phyloP scores from a whole-genome alignment of 2,329 filamentous ascomycete species.

The Fusarium coicis region DNA sequence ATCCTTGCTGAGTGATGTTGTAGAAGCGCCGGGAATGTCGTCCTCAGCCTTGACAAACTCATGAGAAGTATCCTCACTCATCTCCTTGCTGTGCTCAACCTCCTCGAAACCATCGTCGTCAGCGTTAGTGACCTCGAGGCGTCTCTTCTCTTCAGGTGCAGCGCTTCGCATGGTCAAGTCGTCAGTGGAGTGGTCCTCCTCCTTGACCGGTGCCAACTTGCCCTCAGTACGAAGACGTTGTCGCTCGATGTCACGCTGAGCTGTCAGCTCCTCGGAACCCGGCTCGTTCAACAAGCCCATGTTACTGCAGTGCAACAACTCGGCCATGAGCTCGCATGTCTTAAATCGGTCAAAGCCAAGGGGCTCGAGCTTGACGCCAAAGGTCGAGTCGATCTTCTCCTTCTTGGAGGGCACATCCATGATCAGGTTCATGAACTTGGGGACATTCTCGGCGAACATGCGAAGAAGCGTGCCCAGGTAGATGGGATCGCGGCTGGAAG shows the following conservation, averaged over 20 bases:
- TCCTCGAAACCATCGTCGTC: slow-evolving; percentile 95
- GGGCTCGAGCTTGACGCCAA: slow-evolving; percentile 90
- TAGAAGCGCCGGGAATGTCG: slow-evolving; percentile 54
- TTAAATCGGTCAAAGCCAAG: slow-evolving; percentile 98
- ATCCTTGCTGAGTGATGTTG: slow-evolving; percentile 58
- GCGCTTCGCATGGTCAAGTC: slow-evolving; percentile 69
- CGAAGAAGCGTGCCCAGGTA: slow-evolving; percentile 92
- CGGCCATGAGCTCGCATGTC: slow-evolving; percentile 98
- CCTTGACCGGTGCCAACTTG: slow-evolving; percentile 63
- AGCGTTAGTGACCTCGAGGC: slow-evolving; percentile 82
- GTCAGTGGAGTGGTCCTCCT: slow-evolving; percentile 60
- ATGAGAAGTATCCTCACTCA: slow-evolving; percentile 78
- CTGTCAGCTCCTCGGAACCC: slow-evolving; percentile 89
- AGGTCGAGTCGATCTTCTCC: slow-evolving; percentile 83
- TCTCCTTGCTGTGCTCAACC: slow-evolving; percentile 75
- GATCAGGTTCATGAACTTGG: slow-evolving; percentile 92
- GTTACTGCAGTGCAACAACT: slow-evolving; percentile 96
- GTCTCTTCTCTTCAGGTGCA: slow-evolving; percentile 69
- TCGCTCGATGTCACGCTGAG: slow-evolving; percentile 81
- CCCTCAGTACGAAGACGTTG: slow-evolving; percentile 83
- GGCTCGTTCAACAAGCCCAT: slow-evolving; percentile 95
- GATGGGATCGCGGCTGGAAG: slow-evolving; percentile 90
- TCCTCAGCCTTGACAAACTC: slow-evolving; percentile 72
- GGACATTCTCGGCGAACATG: slow-evolving; percentile 89
- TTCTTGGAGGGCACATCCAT: slow-evolving; percentile 80